Evolutionary conservation across 1,284 basidiomycete genomes (phyloP).

Genomic region (Austropuccinia psidii): DNA sequence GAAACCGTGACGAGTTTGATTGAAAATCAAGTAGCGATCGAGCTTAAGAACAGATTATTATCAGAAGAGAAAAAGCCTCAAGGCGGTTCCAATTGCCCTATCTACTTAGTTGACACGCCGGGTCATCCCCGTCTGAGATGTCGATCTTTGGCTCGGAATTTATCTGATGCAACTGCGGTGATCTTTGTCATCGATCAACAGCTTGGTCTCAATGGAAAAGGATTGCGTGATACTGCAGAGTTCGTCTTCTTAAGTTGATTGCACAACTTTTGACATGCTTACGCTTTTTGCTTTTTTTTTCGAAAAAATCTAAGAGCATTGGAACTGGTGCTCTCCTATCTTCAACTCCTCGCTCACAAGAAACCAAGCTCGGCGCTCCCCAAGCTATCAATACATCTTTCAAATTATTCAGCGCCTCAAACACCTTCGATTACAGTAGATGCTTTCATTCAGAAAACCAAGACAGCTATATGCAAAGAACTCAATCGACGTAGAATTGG

Average conservation of each 20-base stretch:
- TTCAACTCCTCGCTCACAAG: slow-evolving; percentile 17
- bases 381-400: slow-evolving; percentile 23
- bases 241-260: not conserved
- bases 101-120: slow-evolving; percentile 28
- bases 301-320: not conserved
- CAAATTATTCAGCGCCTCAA: not conserved
- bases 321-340: slow-evolving; percentile 20
- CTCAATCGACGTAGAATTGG: slow-evolving; percentile 27
- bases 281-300: not conserved
- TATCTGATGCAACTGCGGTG: not conserved
- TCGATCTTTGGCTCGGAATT: slow-evolving; percentile 15
- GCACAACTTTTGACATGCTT: not conserved
- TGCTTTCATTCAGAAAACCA: slow-evolving; percentile 15
- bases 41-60: not conserved
- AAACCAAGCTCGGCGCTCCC: slow-evolving; percentile 1
- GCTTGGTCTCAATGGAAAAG: slow-evolving; percentile 31
- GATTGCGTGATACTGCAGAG: slow-evolving; percentile 28
- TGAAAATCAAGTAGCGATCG: not conserved
- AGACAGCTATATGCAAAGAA: slow-evolving; percentile 12
- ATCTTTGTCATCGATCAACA: slow-evolving; percentile 35
- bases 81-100: not conserved
- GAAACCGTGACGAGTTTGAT: slow-evolving; percentile 29
- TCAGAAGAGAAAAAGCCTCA: not conserved
- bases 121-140: slow-evolving; percentile 32
- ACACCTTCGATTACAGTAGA: not conserved